Evolutionary conservation across 164 flowering plant genomes (phyloP), one percentile per base, ranked within the genome.

Genomic region (Vitis riparia): DNA sequence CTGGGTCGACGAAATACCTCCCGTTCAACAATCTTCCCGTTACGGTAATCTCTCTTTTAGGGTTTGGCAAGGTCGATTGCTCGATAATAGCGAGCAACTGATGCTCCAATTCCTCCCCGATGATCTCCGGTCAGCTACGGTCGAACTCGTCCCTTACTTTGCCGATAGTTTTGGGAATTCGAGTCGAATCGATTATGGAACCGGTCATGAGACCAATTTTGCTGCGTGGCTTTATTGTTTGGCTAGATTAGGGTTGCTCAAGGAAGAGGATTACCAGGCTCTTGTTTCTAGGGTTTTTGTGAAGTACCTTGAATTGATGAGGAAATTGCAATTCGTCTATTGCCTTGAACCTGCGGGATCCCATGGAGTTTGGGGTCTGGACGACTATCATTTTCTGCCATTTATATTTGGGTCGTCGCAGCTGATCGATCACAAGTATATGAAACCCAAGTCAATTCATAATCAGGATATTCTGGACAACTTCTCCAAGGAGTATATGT

Each of bases 281-380:
- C 80, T 88, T 3, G 98, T 95, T 11, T 70, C 80, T 23, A 80
- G 93, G 80, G 87, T 88, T 62, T 92, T 95, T 66, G 89, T 88
- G 12, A 91, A 83, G 81, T 95, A 95, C 68, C 73, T 95, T 37
- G 97, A 87, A 9, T 59, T 95, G 81, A 91, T 93, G 99, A 85
- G 98, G 81, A 87, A 85, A 52, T 77, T 95, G 83, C 99, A 86
- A 70, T 48, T 79, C 67, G 86, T 83, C 13, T 94, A 94, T 63
- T 78, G 79, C 63, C 78, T 94, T 48, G 99, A 92, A 79, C 99
- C 97, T 1, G 99, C 99, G 2, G 99, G 99, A 14, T 95, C 99
- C 1, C 99, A 95, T 65, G 99, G 99, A 1, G 98, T 95, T 72
- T 95, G 99, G 99, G 97, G 98, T 5, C 84, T 92, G 6, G 98